Conservation (phyloP, 2,329 filamentous ascomycete species). For the Scorias spongiosa region DNA sequence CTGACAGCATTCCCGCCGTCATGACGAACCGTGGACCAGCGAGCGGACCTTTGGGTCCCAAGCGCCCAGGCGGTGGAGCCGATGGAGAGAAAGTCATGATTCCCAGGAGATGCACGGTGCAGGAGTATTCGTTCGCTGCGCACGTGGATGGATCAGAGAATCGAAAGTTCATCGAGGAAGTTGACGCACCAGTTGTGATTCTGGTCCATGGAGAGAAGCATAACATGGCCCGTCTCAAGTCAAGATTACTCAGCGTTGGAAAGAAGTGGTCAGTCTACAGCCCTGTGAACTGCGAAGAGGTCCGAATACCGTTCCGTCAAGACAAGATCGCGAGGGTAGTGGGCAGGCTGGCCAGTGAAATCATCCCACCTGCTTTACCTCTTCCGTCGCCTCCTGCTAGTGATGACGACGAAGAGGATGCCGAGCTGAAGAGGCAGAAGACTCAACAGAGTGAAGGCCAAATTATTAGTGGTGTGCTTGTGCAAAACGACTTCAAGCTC, state of each 20-base stretch:
- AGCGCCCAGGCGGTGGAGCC: conserved; percentile 32
- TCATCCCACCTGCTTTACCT: conserved; percentile 46
- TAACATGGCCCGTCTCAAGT: conserved; percentile 95
- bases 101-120: conserved; percentile 77
- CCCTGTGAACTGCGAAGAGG: conserved; percentile 85
- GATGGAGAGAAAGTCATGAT: conserved; percentile 76
- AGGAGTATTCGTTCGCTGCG: conserved; percentile 89
- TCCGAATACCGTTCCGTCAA: conserved; percentile 85
- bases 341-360: conserved; percentile 65
- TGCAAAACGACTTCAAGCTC: conserved; percentile 96
- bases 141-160: conserved; percentile 96
- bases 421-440: conserved; percentile 12
- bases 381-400: conserved; percentile 21
- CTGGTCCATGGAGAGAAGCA: conserved; percentile 94
- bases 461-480: conserved; percentile 76
- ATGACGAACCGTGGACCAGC: conserved; percentile 43
- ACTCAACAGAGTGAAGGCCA: conserved; percentile 19
- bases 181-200: conserved; percentile 83
- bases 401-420: conserved; percentile 28
- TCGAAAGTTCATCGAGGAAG: conserved; percentile 89
- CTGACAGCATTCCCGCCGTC: conserved; percentile 84
- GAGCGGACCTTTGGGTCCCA: conserved; percentile 12
- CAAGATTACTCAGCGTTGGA: conserved; percentile 85
- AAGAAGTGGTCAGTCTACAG: conserved; percentile 84
- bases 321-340: conserved; percentile 96